Conservation (phyloP, 306 rosid genomes). For the Argentina anserina region DNA sequence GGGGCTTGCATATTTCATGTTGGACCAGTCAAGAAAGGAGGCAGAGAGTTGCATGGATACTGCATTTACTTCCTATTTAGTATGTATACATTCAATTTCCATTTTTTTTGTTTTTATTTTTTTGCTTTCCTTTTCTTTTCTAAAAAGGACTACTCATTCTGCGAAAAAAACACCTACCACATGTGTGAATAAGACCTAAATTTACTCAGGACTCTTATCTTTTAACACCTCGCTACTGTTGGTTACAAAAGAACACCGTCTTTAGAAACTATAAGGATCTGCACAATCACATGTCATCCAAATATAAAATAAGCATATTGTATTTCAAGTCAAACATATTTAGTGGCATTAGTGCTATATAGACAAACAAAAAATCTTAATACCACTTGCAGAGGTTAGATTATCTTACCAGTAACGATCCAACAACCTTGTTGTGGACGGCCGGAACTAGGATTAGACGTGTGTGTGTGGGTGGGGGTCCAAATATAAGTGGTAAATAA, state of each 20-base stretch:
- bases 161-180: not conserved
- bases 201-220: not conserved
- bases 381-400: not conserved
- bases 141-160: not conserved
- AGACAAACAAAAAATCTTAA: not conserved
- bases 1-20: slow-evolving; percentile 91
- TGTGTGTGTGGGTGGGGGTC: no score
- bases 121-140: not conserved
- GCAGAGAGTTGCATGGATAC: slow-evolving; percentile 99
- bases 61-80: slow-evolving; percentile 87
- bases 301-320: not conserved
- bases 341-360: not conserved
- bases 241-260: not conserved
- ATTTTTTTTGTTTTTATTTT: not conserved
- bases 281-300: not conserved
- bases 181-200: not conserved
- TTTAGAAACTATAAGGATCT: not conserved
- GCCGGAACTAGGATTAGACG: no score
- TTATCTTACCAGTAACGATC: not conserved
- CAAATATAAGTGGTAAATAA: no score
- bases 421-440: no score
- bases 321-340: not conserved
- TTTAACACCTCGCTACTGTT: not conserved
- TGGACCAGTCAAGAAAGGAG: slow-evolving; percentile 94
- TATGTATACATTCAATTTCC: slow-evolving; percentile 48